Base-by-base conservation (phyloP, 1,284 basidiomycete genomes). In the Malassezia dermatis region DNA sequence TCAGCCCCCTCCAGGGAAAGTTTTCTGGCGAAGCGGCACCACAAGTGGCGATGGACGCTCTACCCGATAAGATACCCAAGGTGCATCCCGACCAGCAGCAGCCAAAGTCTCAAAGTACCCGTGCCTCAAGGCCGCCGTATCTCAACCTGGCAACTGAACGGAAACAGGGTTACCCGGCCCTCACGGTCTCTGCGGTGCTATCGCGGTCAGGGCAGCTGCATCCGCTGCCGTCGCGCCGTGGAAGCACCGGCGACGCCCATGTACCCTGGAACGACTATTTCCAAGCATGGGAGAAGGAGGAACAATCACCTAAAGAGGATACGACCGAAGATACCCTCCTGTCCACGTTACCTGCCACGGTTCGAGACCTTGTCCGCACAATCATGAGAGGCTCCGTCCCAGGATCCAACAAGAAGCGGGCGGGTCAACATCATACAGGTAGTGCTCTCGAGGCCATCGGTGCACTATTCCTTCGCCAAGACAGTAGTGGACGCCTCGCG, bases 361-460 rank as follows among this genome's bases (percentile, higher is more conserved):
- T 39, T 37, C 46, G 34, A 10, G 46, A 48, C 21, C 30, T 48
- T 19, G 21, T 30, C 1, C 4, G 17, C 19, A 23, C 17, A 3
- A 46, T 30, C 21, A 12, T 30, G 26, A 43, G 24, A 7, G 42
- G 28, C 12, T 10, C 28, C 17, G 44, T 4, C 4, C 27, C 4
- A 12, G n/a, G 12, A 24, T 8, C 32, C 32, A 27, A 10, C 23
- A 24, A 27, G n/a, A 27, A 43, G n/a, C 32, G 34, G 34, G 46
- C 34, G 17, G 48, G 48, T 13, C 21, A 31, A 10, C 34, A 49
- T 17, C 49, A 48, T 48, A 73, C 65, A 32, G 69, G 70, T 19
- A 69, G 67, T 43, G 70, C 70, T 4, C 52, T 73, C 15, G 70
- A 73, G 34, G 70, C 70, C 1, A 60, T 73, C 10, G 65, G 68